Base-by-base conservation (phyloP, 2,329 filamentous ascomycete genomes). In the Aspergillus bombycis region DNA sequence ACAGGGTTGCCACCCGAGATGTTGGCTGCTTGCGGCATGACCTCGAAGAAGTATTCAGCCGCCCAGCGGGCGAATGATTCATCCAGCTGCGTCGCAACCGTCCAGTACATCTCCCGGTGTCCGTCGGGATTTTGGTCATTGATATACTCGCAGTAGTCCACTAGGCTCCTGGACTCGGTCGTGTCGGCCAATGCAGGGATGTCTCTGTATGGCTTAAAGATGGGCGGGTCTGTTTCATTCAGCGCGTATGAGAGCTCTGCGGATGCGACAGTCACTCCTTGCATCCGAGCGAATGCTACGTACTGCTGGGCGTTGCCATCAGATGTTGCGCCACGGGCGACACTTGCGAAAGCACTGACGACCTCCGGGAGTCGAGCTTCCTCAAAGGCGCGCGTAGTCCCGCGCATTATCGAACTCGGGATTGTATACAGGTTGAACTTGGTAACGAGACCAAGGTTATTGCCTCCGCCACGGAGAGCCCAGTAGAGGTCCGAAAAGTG, bases 401-500 rank as follows among this genome's bases (percentile, higher is more conserved):
- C 80, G 75, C 79, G 82, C 54, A 83, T 70, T 1, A 70, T 53
- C 9, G 76, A 78, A 8, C 71, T 76, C 0, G 75, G 71, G 46
- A 78, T 75, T 0, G 80, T 79, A 14, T 72, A 71, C 16, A 83
- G 69, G 30, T 80, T 77, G 62, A 79, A 79, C 19, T 70, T 72
- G 21, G 81, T 77, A 56, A 80, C 75, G 48, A 79, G 71, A 28
- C 68, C 72, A 58, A 78, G 74, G 60, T 79, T 79, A 65, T 75
- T 77, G 36, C 76, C 76, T 8, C 79, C 79, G 16, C 79, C 79
- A n/a, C 74, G 71, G 5, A 80, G 70, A 11, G 78, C 79, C 70
- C 73, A 79, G 67, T 73, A 81, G 0, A 81, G 72, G 58, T 81
- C 78, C 1, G 69, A 26, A 54, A 76, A 71, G 4, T 70, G 63